Evolutionary conservation across 495 filamentous ascomycete species (phyloP), one percentile per base, ranked within the genome.

Genomic region (Coniosporium apollinis): DNA sequence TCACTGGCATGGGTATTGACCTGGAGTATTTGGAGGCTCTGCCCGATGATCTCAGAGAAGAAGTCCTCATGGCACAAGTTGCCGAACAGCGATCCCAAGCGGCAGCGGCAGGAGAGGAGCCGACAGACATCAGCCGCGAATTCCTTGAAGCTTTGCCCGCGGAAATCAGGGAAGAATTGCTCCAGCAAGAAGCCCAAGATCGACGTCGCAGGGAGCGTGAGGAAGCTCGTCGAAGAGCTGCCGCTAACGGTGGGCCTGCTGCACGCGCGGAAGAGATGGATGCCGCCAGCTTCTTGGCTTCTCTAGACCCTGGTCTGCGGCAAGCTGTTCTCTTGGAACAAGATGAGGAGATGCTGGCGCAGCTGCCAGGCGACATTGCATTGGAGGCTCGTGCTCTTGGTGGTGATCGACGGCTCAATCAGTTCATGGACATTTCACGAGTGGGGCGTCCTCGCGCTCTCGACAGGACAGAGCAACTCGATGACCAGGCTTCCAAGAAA

Each of bases 1-100:
- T 99, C 36, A 96, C 89, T 3, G 79, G 74, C 18, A 68, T 99
- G 44, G 85, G 85, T 39, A 94, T 99, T 39, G 89, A 99, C 47
- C 70, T 80, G 10, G 84, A 84, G 26, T 99, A 92, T 54, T 69
- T 99, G 2, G 82, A 89, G 36, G 91, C 84, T 24, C 63, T 99
- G 13, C 89, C 89, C 0, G 89, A 99, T 39, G 89, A 96, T 26
- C 71, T 94, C 33, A 70, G 89, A 19, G 87, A 96, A 54, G 89
- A 99, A 50, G 89, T 94, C 19, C 77, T 99, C 25, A 82, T 85
- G 57, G 71, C 81, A 30, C 82, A 92, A 36, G 62, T 91, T 42
- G 76, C 77, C 29, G 72, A 87, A 34, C 73, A 87, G 34, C 76
- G 89, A 45, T 76, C 78, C 5, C 70, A 84, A 54, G 80, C 81